Base-by-base conservation (phyloP, 768 basidiomycete species). In the Agrocybe pediades region DNA sequence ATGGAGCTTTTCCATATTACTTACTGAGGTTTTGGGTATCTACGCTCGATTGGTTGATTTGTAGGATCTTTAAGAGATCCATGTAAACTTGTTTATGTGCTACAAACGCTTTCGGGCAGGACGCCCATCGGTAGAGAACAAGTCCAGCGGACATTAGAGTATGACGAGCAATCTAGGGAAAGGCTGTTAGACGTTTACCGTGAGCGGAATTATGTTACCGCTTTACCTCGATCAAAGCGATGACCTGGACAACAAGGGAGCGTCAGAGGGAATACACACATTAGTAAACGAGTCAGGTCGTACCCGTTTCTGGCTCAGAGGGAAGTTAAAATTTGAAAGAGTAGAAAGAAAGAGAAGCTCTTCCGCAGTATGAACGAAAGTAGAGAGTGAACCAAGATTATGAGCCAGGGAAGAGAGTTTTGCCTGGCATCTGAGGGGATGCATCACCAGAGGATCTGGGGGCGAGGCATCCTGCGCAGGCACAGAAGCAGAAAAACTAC, bases 211-310 rank as follows among this genome's bases (percentile, higher is more conserved):
- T 27, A 6, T 19, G 21, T 30, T 20, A 41, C 17, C 15, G 30
- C 51, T 44, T 68, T 73, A 84, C 82, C 81, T 84, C 81, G 43
- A 76, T 68, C 54, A 84, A 58, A 20, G 72, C 67, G 46, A 84
- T 70, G 46, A 84, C 70, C 82, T 84, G 57, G 44, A 24, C 46
- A 48, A 57, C 41, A 26, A 29, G 24, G 49, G 39, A 53, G 39
- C 41, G 33, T 43, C 16, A 27, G 41, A n/a, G 3, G 39, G 21
- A n/a, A 51, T 24, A 2, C 27, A n/a, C 24, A 19, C 30, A 24
- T 40, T 25, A 44, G 17, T 26, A 49, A 43, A 44, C 21, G 40
- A 54, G 57, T 51, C 59, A 36, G 27, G 20, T 51, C 55, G 39
- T 58, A 75, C 74, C 69, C 75, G 70, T 64, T 63, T 68, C 40